A percentile compares a stretch with the other conserved stretches of the same genome.
phyloP scores from a whole-genome alignment of 1,284 basidiomycete genomes.

The Malassezia sp. region DNA sequence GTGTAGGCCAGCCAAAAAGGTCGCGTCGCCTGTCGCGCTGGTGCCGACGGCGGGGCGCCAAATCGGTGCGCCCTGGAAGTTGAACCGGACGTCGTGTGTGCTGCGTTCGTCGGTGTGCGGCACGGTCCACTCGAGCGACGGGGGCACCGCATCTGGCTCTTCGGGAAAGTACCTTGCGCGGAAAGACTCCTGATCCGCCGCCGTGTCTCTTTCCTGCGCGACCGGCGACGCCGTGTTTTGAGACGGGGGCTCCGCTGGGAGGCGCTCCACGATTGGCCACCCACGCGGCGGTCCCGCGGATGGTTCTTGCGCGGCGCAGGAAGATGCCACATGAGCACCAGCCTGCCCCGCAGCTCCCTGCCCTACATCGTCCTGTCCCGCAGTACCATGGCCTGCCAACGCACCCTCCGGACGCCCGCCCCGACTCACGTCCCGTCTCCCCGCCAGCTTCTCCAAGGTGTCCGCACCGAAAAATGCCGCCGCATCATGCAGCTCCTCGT shows the following conservation, averaged over 20 bases:
- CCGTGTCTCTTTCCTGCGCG: conserved; percentile 3
- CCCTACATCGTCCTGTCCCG: too few species aligned
- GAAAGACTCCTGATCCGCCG: conserved; percentile 56
- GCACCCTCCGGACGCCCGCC: too few species aligned
- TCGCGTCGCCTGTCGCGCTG: conserved; percentile 14
- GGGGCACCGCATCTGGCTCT: conserved; percentile 43
- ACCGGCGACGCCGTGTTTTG: too few species aligned
- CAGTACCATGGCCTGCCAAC: too few species aligned
- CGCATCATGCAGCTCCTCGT: conserved; percentile 30
- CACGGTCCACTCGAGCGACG: conserved; percentile 34
- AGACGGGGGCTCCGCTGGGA: too few species aligned
- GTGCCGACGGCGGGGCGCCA: neutral
- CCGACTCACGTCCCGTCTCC: too few species aligned
- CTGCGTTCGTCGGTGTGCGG: neutral
- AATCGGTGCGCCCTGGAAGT: conserved; percentile 27
- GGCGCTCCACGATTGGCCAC: neutral
- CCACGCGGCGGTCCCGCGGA: neutral
- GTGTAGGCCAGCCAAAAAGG: conserved; percentile 58
- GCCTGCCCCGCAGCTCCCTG: too few species aligned
- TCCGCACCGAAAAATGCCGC: conserved; percentile 32
- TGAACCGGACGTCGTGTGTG: conserved; percentile 21
- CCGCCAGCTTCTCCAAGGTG: conserved; percentile 27
- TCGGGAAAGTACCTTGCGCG: conserved; percentile 71
- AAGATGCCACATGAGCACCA: too few species aligned
- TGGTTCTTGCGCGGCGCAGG: too few species aligned